Conservation (phyloP, 2,329 filamentous ascomycete species). For the Colletotrichum sp. region DNA sequence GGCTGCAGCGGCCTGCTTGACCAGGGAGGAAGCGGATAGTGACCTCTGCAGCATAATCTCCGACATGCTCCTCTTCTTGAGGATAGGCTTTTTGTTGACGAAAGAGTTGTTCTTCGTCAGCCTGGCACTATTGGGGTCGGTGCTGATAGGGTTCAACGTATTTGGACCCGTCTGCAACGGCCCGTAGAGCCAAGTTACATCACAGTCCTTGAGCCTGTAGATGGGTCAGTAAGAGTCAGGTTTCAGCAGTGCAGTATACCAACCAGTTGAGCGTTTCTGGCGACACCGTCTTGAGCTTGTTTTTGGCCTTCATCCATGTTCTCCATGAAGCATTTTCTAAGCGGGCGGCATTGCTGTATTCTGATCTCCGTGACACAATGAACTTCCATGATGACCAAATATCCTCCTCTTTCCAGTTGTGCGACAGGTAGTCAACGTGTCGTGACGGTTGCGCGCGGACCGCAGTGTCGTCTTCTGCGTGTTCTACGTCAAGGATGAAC, state of each 20-base stretch:
- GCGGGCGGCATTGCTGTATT: slow-evolving; percentile 81
- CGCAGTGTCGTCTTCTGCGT: slow-evolving; percentile 81
- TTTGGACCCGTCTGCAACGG: slow-evolving; percentile 79
- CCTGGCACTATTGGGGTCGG: slow-evolving; percentile 41
- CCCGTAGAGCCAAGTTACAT: slow-evolving; percentile 97
- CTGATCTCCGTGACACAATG: slow-evolving; percentile 78
- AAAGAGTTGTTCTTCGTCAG: slow-evolving; percentile 67
- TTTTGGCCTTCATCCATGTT: slow-evolving; percentile 93
- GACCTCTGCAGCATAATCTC: slow-evolving; percentile 93
- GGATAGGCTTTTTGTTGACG: slow-evolving; percentile 81
- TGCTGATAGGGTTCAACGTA: slow-evolving; percentile 53
- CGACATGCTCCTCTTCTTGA: slow-evolving; percentile 97
- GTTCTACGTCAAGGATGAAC: slow-evolving; percentile 45
- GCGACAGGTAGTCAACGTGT: slow-evolving; percentile 94
- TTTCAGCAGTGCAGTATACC: slow-evolving; percentile 33
- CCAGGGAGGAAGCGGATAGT: slow-evolving; percentile 82
- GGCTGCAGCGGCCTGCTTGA: slow-evolving; percentile 88
- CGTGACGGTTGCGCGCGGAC: slow-evolving; percentile 77
- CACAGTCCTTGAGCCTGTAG: slow-evolving; percentile 91
- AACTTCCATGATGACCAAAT: slow-evolving; percentile 98
- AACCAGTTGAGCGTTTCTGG: slow-evolving; percentile 95
- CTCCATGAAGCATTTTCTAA: slow-evolving; percentile 97
- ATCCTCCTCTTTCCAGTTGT: slow-evolving; percentile 93
- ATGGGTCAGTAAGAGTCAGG: slow-evolving; percentile 7
- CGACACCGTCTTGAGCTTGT: slow-evolving; percentile 84